Evolutionary conservation across 306 rosid genomes (phyloP).

Genomic region (Quercus variabilis): DNA sequence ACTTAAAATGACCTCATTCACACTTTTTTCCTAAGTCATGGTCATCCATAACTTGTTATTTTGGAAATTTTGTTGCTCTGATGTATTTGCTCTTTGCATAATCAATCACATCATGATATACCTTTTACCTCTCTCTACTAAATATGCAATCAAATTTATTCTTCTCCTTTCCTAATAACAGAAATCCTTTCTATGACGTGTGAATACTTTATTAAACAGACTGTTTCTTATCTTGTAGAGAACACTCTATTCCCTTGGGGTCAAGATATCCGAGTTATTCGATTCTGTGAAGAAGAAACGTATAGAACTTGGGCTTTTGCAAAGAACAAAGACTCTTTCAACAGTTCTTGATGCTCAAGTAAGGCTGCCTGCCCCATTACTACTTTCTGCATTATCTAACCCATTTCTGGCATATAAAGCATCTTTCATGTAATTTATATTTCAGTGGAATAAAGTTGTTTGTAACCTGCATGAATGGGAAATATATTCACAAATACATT

Average conservation of each 20-base stretch:
- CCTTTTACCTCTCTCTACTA: background rate
- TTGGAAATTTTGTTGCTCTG: background rate
- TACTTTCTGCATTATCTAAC: background rate
- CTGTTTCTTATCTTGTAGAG: conserved; percentile 41
- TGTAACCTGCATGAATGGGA: background rate
- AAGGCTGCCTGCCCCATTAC: conserved; percentile 24
- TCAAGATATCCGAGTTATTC: conserved; percentile 50
- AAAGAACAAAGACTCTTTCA: conserved; percentile 53
- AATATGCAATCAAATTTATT: background rate
- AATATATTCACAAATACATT: background rate
- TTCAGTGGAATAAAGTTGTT: background rate
- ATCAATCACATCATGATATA: background rate
- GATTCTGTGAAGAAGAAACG: conserved; percentile 59
- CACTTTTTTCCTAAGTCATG: background rate
- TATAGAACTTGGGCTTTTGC: conserved; percentile 53
- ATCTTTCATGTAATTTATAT: background rate
- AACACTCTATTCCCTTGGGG: conserved; percentile 53
- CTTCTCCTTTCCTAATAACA: no score
- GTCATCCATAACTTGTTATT: background rate
- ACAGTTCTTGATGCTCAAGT: conserved; percentile 76
- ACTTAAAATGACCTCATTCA: background rate
- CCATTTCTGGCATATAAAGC: background rate
- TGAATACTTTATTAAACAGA: background rate
- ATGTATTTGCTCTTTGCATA: background rate
- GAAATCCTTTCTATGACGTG: no score